Evolutionary conservation across 1,284 basidiomycete genomes (phyloP).

Genomic region (Mycena sp.): DNA sequence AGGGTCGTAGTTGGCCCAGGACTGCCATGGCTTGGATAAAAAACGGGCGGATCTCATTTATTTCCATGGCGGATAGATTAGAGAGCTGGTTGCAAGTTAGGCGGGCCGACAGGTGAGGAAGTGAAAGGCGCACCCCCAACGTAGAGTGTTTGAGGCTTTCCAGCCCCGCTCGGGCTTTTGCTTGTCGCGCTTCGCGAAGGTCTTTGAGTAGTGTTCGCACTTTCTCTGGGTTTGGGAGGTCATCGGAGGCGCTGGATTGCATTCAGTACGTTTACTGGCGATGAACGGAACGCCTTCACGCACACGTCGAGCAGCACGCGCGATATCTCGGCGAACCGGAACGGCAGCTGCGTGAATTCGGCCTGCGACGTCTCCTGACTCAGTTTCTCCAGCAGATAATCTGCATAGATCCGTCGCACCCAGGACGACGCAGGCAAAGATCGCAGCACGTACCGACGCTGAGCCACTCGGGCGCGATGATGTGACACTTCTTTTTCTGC

Average conservation of each 20-base stretch:
- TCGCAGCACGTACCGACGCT: constrained; percentile 70
- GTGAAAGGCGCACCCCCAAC: constrained; percentile 66
- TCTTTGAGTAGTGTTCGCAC: constrained; percentile 91
- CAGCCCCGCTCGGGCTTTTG: constrained; percentile 90
- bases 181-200: constrained; percentile 92
- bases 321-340: constrained; percentile 89
- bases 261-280: not conserved
- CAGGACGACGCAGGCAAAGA: not conserved
- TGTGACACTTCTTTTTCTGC: constrained; percentile 92
- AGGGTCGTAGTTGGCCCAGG: constrained; percentile 52
- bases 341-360: constrained; percentile 82
- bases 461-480: constrained; percentile 92
- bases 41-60: constrained; percentile 92
- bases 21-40: constrained; percentile 86
- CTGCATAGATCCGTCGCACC: constrained; percentile 48
- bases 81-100: constrained; percentile 64
- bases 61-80: constrained; percentile 89
- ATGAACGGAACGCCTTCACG: constrained; percentile 42
- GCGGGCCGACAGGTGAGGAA: not conserved
- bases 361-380: constrained; percentile 75
- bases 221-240: constrained; percentile 84
- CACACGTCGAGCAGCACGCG: constrained; percentile 93
- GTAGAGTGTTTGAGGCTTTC: constrained; percentile 77
- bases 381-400: constrained; percentile 80
- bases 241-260: constrained; percentile 84